Base-by-base conservation (phyloP, 2,329 filamentous ascomycete genomes). In the Colletotrichum incanum region DNA sequence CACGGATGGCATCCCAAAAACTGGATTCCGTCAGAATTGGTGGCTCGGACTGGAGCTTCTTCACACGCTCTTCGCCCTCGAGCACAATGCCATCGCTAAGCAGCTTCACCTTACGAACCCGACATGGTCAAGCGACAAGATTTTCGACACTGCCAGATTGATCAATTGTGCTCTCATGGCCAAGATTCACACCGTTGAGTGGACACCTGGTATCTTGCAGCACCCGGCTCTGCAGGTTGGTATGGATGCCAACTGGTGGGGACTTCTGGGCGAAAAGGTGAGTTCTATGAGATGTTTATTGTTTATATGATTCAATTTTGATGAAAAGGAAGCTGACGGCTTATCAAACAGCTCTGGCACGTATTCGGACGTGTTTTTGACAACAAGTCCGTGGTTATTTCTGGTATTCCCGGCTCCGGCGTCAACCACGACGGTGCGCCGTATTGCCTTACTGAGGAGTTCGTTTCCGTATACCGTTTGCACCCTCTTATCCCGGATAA, bases 121-220 rank as follows among this genome's bases (percentile, higher is more conserved):
- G 1, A 74, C 77, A 34, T 84, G 81, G 82, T 80, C 76, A 5
- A 76, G 76, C 4, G 84, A 85, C 56, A 77, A 83, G 67, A 78
- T 85, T 37, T 86, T 86, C 64, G 83, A 86, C 75, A 85, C 81
- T 34, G 84, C 83, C 2, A 77, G 84, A 1, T 79, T 86, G 1
- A 79, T 86, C 28, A 86, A 85, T 72, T 84, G 80, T 59, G 84
- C 84, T 0, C 76, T 86, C 11, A 86, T 86, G 84, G 84, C 85
- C 6, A 86, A 87, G 76, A 86, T 86, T 52, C 84, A 86, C 72
- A 86, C 85, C 0, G 80, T 86, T 4, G 84, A 86, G 76, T 86
- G 85, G 85, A 86, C 85, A 5, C 84, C 84, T 2, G 85, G 84
- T 3, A 85, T 87, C 41, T 79, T 86, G 2, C 80, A 81, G 0